phyloP scores from a whole-genome alignment of 2,329 filamentous ascomycete species.

The Xylariales sp. region DNA sequence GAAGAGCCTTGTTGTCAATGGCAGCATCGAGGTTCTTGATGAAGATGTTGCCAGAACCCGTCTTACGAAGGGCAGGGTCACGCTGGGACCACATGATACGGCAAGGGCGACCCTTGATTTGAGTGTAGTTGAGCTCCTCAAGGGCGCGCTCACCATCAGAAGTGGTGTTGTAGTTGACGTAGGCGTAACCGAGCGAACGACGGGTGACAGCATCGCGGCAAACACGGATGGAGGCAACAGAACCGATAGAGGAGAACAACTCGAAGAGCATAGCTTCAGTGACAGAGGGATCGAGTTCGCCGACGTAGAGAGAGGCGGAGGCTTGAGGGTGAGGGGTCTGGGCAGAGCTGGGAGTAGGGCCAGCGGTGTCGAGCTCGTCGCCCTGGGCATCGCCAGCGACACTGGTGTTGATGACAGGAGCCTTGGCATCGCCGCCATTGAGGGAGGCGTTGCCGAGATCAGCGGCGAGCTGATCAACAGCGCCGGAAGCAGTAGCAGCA shows the following conservation, averaged over 20 bases:
- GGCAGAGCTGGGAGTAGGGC: slow-evolving; percentile 68
- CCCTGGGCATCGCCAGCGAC: slow-evolving; percentile 50
- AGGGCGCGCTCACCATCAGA: slow-evolving; percentile 95
- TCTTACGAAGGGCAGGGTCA: slow-evolving; percentile 98
- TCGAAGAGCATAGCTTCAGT: slow-evolving; percentile 99
- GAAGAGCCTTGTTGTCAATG: slow-evolving; percentile 99
- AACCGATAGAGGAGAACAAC: slow-evolving; percentile 98
- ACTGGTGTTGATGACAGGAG: slow-evolving; percentile 70
- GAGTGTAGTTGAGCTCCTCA: slow-evolving; percentile 98
- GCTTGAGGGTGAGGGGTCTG: slow-evolving; percentile 72
- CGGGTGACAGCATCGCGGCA: slow-evolving; percentile 98
- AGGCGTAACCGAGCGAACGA: slow-evolving; percentile 97
- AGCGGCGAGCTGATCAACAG: slow-evolving; percentile 76
- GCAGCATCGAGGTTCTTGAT: slow-evolving; percentile 99
- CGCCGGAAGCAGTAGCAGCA: slow-evolving; percentile 51
- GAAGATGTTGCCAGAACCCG: slow-evolving; percentile 98
- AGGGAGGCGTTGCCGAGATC: slow-evolving; percentile 70
- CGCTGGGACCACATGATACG: slow-evolving; percentile 99
- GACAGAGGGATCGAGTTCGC: slow-evolving; percentile 94
- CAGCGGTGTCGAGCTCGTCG: slow-evolving; percentile 60
- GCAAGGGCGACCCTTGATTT: slow-evolving; percentile 98
- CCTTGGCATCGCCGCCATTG: slow-evolving; percentile 62
- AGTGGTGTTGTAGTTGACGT: slow-evolving; percentile 99
- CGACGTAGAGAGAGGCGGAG: slow-evolving; percentile 97
- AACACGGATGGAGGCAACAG: slow-evolving; percentile 98